Evolutionary conservation across 2,329 filamentous ascomycete genomes (phyloP).

Genomic region (Alternaria consortialis): DNA sequence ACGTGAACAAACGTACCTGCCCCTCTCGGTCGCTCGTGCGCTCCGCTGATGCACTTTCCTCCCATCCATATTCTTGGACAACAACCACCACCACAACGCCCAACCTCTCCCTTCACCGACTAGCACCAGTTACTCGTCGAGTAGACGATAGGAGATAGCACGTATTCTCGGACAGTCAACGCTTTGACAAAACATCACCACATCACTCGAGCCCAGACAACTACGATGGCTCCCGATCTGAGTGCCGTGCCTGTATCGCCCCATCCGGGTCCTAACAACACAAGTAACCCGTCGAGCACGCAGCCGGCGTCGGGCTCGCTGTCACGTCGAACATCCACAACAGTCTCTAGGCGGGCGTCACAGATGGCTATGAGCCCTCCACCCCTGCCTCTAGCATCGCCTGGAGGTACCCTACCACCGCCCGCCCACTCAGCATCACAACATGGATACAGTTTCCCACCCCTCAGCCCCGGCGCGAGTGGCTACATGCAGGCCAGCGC

Average conservation of each 20-base stretch:
- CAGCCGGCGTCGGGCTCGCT: slow-evolving; percentile 39
- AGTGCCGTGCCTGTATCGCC: slow-evolving; percentile 56
- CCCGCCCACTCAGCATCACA: slow-evolving; percentile 28
- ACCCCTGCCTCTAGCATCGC: slow-evolving; percentile 52
- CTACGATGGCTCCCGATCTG: slow-evolving; percentile 60
- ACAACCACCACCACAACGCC: slow-evolving; percentile 6
- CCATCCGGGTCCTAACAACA: slow-evolving; percentile 25
- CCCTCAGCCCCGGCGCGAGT: slow-evolving; percentile 45
- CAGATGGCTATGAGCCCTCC: slow-evolving; percentile 59
- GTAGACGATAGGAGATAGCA: neutral
- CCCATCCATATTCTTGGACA: slow-evolving; percentile 13
- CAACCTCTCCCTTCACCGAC: slow-evolving; percentile 17
- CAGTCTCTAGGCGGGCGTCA: slow-evolving; percentile 46
- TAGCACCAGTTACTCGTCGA: neutral
- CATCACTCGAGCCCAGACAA: slow-evolving; percentile 9
- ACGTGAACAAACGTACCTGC: slow-evolving; percentile 29
- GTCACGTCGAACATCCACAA: slow-evolving; percentile 36
- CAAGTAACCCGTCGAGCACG: slow-evolving; percentile 27
- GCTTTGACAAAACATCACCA: slow-evolving; percentile 5
- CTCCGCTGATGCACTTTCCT: slow-evolving; percentile 20
- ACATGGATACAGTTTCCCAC: slow-evolving; percentile 46
- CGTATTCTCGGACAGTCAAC: slow-evolving; percentile 1
- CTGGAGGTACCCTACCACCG: slow-evolving; percentile 41
- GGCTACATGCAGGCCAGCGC: slow-evolving; percentile 36
- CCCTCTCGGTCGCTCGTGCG: slow-evolving; percentile 28